A percentile compares a stretch with the other conserved stretches of the same genome.
Evolutionary conservation across 805 yeast genomes (phyloP).

Genomic region (Wickerhamiella alocasiicola): DNA sequence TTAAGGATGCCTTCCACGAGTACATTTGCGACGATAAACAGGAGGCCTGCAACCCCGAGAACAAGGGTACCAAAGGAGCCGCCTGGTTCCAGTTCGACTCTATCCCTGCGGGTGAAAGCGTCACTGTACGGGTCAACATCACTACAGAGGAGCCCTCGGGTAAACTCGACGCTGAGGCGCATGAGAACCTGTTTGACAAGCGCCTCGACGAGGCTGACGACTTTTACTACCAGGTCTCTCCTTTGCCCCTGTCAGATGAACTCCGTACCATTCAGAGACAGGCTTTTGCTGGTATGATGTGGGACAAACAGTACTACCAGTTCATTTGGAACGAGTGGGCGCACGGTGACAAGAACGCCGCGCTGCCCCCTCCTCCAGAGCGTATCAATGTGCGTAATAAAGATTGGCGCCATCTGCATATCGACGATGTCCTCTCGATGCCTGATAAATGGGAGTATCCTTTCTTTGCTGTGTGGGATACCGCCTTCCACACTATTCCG

Average conservation of each 20-base stretch:
- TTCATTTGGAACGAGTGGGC: slow-evolving; percentile 80
- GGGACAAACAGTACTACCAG: slow-evolving; percentile 88
- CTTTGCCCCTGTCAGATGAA: slow-evolving; percentile 70
- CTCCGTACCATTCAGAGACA: slow-evolving; percentile 78
- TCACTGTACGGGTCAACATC: slow-evolving; percentile 55
- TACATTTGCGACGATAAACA: slow-evolving; percentile 49
- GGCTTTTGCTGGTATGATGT: slow-evolving; percentile 84
- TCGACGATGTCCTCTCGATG: slow-evolving; percentile 74
- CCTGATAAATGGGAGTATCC: slow-evolving; percentile 97
- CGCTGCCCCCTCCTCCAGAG: slow-evolving; percentile 64
- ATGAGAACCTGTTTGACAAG: slow-evolving; percentile 54
- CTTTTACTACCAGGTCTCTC: slow-evolving; percentile 79
- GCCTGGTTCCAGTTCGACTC: slow-evolving; percentile 74
- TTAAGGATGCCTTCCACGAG: slow-evolving; percentile 89
- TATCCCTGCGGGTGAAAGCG: slow-evolving; percentile 78
- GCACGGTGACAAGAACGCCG: slow-evolving; percentile 66
- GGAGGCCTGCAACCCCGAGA: slow-evolving; percentile 55
- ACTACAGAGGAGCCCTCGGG: slow-evolving; percentile 25
- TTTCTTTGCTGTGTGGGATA: slow-evolving; percentile 94
- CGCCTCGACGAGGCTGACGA: slow-evolving; percentile 86
- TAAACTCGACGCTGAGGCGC: slow-evolving; percentile 54
- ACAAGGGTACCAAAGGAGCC: slow-evolving; percentile 67
- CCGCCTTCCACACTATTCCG: slow-evolving; percentile 90
- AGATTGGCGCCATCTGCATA: slow-evolving; percentile 81
- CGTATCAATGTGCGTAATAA: slow-evolving; percentile 78